Evolutionary conservation across 139 green algal species (phyloP).

Genomic region (Penium margaritaceum): DNA sequence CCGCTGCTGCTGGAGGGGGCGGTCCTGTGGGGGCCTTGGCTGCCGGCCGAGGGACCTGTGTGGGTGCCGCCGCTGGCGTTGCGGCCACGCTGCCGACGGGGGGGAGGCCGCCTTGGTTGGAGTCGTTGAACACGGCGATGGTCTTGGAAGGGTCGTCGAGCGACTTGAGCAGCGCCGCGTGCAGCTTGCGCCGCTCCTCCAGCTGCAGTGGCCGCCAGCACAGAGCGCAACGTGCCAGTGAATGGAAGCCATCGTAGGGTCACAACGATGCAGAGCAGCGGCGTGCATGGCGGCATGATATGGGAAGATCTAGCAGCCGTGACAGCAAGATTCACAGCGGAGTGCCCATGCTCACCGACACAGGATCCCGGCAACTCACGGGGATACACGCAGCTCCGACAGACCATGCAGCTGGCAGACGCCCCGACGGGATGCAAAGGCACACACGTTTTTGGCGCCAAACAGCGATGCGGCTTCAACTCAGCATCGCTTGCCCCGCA

Average conservation of each 20-base stretch:
- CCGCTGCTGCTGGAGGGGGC: too few species aligned
- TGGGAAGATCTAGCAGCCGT: neutral
- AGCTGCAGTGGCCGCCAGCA: conserved; percentile 22
- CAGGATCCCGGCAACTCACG: too few species aligned
- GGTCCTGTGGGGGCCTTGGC: neutral
- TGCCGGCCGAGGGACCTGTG: neutral
- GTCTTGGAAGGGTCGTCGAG: conserved; percentile 10
- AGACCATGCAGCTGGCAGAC: too few species aligned
- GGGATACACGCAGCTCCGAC: too few species aligned
- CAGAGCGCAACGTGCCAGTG: neutral
- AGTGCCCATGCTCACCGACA: too few species aligned
- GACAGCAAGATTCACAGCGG: neutral
- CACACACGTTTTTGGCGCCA: too few species aligned
- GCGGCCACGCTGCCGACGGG: neutral
- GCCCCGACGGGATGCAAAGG: too few species aligned
- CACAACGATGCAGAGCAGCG: neutral
- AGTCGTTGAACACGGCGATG: conserved; percentile 11
- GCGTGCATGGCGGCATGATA: neutral
- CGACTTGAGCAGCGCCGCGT: conserved; percentile 33
- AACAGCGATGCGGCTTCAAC: too few species aligned
- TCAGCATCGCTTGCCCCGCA: too few species aligned
- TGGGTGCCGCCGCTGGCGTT: neutral
- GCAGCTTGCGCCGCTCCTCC: conserved; percentile 45
- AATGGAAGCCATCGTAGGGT: neutral
- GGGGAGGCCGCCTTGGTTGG: neutral